Conservation (phyloP, 1,284 basidiomycete species). For the Puccinia hordei region DNA sequence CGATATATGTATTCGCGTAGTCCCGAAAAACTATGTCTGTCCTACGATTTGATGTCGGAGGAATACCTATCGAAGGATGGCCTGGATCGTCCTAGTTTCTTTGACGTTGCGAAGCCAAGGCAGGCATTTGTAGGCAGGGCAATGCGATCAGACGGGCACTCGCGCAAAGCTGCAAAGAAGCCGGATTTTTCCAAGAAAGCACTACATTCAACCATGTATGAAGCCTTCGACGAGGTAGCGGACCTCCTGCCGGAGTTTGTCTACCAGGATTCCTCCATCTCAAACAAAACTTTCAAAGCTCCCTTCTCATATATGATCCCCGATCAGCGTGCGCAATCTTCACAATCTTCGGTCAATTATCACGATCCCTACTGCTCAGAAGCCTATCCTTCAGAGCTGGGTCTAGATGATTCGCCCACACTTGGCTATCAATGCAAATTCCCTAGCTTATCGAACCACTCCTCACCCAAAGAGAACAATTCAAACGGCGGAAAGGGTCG, state of each 20-base stretch:
- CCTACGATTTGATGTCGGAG: neutral
- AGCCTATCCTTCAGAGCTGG: neutral
- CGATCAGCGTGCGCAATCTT: neutral
- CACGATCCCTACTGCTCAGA: conserved; percentile 8
- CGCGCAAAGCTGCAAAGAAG: neutral
- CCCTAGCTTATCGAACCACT: neutral
- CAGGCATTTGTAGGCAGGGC: neutral
- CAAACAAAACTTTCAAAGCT: neutral
- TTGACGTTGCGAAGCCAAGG: neutral
- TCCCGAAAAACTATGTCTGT: neutral
- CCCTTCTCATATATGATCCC: neutral
- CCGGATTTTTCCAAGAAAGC: neutral
- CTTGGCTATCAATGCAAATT: neutral
- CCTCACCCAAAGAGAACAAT: neutral
- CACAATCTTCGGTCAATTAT: neutral
- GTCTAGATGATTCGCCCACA: too few species aligned
- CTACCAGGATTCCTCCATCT: neutral
- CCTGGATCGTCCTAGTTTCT: neutral
- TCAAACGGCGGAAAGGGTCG: neutral
- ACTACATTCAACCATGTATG: neutral
- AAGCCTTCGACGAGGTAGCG: neutral
- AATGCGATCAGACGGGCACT: neutral
- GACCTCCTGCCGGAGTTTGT: conserved; percentile 10
- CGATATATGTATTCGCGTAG: neutral
- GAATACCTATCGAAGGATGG: neutral